Conservation (phyloP, 2,329 filamentous ascomycete species). For the Fusarium sp. region DNA sequence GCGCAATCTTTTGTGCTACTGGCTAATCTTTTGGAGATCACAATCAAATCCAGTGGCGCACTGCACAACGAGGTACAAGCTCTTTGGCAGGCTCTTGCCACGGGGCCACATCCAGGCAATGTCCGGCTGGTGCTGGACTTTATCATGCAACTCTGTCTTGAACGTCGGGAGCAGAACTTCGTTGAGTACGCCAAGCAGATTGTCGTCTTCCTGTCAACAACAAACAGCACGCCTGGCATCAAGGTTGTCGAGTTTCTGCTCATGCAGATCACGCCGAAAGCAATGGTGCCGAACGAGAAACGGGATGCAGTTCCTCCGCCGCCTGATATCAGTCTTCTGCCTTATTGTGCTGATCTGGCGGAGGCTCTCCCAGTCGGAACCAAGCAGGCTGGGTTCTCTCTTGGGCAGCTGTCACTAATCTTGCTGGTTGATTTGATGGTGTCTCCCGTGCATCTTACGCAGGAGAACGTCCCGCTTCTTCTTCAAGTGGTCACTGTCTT, state of each 20-base stretch:
- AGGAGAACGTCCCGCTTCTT: slow-evolving; percentile 87
- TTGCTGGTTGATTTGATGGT: slow-evolving; percentile 97
- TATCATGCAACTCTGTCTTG: slow-evolving; percentile 93
- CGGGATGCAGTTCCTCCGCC: slow-evolving; percentile 78
- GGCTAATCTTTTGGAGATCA: slow-evolving; percentile 96
- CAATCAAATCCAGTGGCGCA: slow-evolving; percentile 89
- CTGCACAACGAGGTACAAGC: slow-evolving; percentile 98
- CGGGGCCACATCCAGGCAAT: slow-evolving; percentile 92
- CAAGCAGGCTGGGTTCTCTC: slow-evolving; percentile 92
- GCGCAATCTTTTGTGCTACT: slow-evolving; percentile 94
- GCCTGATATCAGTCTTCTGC: slow-evolving; percentile 80
- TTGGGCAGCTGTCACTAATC: slow-evolving; percentile 94
- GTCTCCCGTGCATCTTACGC: slow-evolving; percentile 84
- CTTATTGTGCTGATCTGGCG: slow-evolving; percentile 90
- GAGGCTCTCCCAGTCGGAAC: slow-evolving; percentile 87
- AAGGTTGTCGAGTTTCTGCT: slow-evolving; percentile 96
- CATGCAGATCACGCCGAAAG: slow-evolving; percentile 91
- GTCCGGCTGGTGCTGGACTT: slow-evolving; percentile 96
- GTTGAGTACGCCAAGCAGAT: slow-evolving; percentile 99
- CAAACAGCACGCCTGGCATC: slow-evolving; percentile 78
- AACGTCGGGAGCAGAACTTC: slow-evolving; percentile 96
- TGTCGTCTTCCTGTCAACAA: slow-evolving; percentile 94
- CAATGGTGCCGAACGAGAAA: slow-evolving; percentile 96
- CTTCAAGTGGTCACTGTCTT: slow-evolving; percentile 93
- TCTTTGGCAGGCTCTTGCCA: slow-evolving; percentile 95